A percentile compares a stretch with the other conserved stretches of the same genome.
phyloP scores from a whole-genome alignment of 73 alveolate species.

The Symbiodinium natans region DNA sequence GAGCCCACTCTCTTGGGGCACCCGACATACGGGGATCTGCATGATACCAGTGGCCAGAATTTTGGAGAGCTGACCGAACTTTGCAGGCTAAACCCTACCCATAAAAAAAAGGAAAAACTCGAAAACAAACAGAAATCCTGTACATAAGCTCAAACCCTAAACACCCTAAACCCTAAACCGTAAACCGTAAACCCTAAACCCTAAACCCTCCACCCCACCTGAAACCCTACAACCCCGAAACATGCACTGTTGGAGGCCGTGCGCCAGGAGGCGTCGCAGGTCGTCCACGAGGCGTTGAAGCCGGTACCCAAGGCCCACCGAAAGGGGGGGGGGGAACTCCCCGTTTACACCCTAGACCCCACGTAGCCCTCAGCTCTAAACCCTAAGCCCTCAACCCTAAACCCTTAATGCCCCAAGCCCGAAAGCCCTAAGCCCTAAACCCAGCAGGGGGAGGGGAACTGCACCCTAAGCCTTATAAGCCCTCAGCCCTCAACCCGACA shows the following conservation, averaged over 20 bases:
- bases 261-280: constrained; percentile 44
- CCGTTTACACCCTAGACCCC: neutral
- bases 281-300: constrained; percentile 34
- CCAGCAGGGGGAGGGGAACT: no score
- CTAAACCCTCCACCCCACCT: neutral
- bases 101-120: no score
- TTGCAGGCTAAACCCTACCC: no score
- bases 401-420: neutral
- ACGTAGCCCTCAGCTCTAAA: no score
- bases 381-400: neutral
- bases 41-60: no score
- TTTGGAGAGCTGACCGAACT: no score
- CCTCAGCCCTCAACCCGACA: no score
- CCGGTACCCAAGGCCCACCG: constrained; percentile 31
- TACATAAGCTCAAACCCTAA: neutral
- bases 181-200: neutral
- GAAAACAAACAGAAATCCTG: no score
- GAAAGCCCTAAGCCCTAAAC: no score
- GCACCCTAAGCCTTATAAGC: no score
- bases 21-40: no score
- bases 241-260: neutral
- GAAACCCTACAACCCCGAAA: neutral
- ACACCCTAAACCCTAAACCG: neutral
- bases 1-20: no score
- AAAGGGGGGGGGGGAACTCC: neutral